These are phyloP conservation scores for Litsea cubeba DNA, from an alignment of 164 flowering plant species.

Conservation along the genomic window DNA sequence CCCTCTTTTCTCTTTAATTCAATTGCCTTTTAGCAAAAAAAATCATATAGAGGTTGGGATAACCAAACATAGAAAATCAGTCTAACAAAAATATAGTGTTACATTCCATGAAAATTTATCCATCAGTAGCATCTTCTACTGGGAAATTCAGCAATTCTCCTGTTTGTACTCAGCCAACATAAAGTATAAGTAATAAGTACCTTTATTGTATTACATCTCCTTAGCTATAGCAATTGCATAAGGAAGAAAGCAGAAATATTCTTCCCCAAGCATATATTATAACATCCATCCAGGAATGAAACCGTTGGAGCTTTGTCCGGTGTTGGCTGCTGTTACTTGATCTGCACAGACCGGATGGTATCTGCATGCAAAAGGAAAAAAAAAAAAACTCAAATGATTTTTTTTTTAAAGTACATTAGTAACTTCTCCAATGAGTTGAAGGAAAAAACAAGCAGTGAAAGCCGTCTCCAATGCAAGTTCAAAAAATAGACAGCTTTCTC, in stretches of 20 bases:
- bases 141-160: neutral
- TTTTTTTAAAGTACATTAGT: too few species aligned
- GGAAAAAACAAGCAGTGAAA: neutral
- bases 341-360: slow-evolving; percentile 32
- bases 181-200: neutral
- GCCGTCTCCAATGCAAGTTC: too few species aligned
- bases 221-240: neutral
- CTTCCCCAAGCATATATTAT: slow-evolving; percentile 10
- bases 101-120: neutral
- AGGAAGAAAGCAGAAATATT: too few species aligned
- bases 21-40: too few species aligned
- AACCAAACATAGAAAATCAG: neutral
- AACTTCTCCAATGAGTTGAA: neutral
- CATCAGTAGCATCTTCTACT: neutral
- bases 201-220: neutral
- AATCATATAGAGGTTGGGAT: neutral
- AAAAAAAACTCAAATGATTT: neutral
- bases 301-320: slow-evolving; percentile 33
- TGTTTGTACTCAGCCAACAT: neutral
- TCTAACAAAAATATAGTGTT: neutral
- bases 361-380: too few species aligned
- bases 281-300: slow-evolving; percentile 67
- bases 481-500: too few species aligned
- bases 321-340: slow-evolving; percentile 25
- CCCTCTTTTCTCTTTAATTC: too few species aligned